Conservation (phyloP, 116 monocot species). For the Trichopus zeylanicus region DNA sequence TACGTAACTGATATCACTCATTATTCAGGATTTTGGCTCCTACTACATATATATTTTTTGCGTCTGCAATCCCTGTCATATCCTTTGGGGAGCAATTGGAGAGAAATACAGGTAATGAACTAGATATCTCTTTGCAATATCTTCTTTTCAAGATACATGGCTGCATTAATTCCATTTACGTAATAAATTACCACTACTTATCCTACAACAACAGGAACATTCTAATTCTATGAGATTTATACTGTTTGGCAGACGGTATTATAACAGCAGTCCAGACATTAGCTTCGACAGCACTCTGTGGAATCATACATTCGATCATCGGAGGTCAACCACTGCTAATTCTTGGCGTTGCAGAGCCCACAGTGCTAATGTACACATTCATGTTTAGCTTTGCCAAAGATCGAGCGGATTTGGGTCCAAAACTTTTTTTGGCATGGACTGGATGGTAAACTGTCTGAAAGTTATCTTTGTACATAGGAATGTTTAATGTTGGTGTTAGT, state of each 20-base stretch:
- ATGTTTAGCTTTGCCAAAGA: conserved; percentile 77
- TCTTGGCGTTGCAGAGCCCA: conserved; percentile 83
- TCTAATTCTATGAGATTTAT: neutral
- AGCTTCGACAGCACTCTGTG: conserved; percentile 69
- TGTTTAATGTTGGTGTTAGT: too few relatives aligned
- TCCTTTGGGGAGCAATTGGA: conserved; percentile 82
- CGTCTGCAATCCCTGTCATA: conserved; percentile 85
- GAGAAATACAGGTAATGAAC: conserved; percentile 50
- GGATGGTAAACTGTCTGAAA: conserved; percentile 40
- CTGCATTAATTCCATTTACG: too few relatives aligned
- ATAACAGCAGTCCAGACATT: conserved; percentile 76
- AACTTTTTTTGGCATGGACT: conserved; percentile 60
- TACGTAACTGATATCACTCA: too few relatives aligned
- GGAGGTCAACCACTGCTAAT: conserved; percentile 78
- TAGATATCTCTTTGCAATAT: neutral
- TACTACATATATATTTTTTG: conserved; percentile 79
- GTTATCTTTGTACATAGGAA: neutral
- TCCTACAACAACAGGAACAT: too few relatives aligned
- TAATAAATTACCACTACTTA: neutral
- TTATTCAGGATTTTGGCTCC: conserved; percentile 81
- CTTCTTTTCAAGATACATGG: too few relatives aligned
- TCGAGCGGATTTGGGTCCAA: conserved; percentile 45
- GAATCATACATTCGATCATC: conserved; percentile 63
- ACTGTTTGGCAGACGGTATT: conserved; percentile 34
- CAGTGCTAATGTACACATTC: conserved; percentile 87